phyloP scores from a whole-genome alignment of 768 basidiomycete genomes.

The Ephemerocybe angulata region DNA sequence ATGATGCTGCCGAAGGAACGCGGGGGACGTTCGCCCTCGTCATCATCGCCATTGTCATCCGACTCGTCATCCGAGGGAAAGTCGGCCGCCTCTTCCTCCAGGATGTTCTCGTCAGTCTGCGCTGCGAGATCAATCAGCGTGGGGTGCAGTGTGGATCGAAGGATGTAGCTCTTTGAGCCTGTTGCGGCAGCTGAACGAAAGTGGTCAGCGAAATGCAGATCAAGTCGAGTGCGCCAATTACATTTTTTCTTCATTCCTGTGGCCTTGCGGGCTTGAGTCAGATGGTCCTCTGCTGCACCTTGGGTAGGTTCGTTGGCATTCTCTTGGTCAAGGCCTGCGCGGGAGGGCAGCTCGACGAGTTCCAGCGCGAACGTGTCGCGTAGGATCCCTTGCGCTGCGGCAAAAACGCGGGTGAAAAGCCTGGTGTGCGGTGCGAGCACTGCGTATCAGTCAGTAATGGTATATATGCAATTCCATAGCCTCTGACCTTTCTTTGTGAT shows the following conservation, averaged over 20 bases:
- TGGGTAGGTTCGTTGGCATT: conserved; percentile 20
- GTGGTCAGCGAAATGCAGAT: too few relatives aligned
- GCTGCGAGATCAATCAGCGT: conserved; percentile 60
- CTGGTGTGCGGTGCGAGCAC: conserved; percentile 41
- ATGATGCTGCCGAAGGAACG: conserved; percentile 65
- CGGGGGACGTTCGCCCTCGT: conserved; percentile 36
- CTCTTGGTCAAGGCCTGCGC: conserved; percentile 51
- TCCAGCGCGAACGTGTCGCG: conserved; percentile 76
- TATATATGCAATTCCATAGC: neutral
- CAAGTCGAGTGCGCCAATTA: too few relatives aligned
- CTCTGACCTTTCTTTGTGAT: conserved; percentile 75
- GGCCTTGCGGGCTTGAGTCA: conserved; percentile 43
- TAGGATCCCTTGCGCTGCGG: conserved; percentile 60
- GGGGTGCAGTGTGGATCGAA: conserved; percentile 70
- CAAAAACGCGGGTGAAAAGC: conserved; percentile 63
- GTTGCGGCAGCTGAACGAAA: conserved; percentile 42
- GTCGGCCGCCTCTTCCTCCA: conserved; percentile 44
- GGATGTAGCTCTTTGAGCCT: conserved; percentile 77
- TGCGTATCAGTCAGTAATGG: conserved; percentile 11
- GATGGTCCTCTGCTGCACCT: conserved; percentile 38
- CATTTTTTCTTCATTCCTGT: conserved; percentile 69
- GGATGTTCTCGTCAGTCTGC: conserved; percentile 49
- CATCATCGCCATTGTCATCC: conserved; percentile 41
- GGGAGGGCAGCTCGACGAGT: conserved; percentile 70
- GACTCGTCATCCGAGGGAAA: conserved; percentile 45